phyloP scores from a whole-genome alignment of 2,329 filamentous ascomycete species.

The Arthrobotrys sphaeroides region DNA sequence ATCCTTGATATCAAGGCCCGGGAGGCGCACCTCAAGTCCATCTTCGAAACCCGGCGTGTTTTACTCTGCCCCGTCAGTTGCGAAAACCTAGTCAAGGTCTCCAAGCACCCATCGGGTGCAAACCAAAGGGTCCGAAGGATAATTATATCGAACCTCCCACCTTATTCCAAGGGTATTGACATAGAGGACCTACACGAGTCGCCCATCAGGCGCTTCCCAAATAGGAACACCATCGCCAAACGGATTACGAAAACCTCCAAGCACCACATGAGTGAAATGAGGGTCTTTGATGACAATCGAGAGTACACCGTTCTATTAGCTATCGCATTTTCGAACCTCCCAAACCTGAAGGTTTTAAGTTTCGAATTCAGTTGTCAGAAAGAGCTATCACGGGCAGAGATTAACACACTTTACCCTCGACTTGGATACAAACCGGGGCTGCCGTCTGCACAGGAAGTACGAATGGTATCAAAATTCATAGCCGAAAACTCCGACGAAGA shows the following conservation, averaged over 20 bases:
- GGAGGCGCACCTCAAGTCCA: conserved; percentile 12
- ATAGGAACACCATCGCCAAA: neutral
- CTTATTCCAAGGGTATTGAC: neutral
- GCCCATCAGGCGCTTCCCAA: neutral
- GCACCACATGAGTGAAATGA: neutral
- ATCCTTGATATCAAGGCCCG: neutral
- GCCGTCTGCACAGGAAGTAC: neutral
- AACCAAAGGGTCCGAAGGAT: neutral
- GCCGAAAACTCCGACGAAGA: too few species aligned
- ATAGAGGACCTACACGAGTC: too few species aligned
- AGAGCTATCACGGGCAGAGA: neutral
- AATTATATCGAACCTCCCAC: neutral
- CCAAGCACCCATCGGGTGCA: neutral
- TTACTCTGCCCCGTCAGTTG: neutral
- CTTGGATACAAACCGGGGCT: neutral
- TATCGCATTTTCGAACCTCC: neutral
- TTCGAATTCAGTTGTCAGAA: neutral
- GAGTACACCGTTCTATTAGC: neutral
- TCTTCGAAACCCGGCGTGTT: neutral
- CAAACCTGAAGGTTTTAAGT: neutral
- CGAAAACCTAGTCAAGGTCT: conserved; percentile 24
- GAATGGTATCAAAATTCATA: neutral
- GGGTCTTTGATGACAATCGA: neutral
- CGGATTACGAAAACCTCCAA: neutral
- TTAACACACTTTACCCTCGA: conserved; percentile 14